A percentile compares a stretch with the other conserved stretches of the same genome.
Conservation (phyloP, 1,284 basidiomycete species). For the Cutaneotrichosporon sp. region DNA sequence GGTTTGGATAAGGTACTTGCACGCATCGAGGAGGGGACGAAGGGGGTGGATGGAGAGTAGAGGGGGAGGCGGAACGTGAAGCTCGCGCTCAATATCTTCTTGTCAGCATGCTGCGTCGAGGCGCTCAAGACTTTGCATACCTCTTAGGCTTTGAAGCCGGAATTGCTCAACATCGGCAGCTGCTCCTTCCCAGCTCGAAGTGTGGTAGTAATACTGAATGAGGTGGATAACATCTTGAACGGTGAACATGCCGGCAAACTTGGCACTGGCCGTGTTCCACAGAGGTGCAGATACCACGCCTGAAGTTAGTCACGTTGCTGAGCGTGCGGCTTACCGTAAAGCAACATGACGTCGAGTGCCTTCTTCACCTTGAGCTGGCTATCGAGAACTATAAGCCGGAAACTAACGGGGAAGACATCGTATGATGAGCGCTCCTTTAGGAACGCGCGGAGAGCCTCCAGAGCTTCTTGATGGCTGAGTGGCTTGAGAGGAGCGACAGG, state of each 20-base stretch:
- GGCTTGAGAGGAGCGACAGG: constrained; percentile 29
- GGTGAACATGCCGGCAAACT: constrained; percentile 90
- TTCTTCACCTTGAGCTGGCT: constrained; percentile 90
- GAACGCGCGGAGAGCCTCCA: constrained; percentile 72
- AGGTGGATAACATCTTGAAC: constrained; percentile 93
- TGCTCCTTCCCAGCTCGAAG: constrained; percentile 78
- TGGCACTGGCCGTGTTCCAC: constrained; percentile 90
- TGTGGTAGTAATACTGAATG: constrained; percentile 91
- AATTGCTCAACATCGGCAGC: constrained; percentile 92
- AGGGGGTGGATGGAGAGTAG: constrained; percentile 83
- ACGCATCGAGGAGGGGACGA: constrained; percentile 83
- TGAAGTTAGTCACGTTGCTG: constrained; percentile 38
- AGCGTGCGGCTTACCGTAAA: constrained; percentile 73
- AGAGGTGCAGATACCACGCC: constrained; percentile 96
- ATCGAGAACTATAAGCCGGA: constrained; percentile 93
- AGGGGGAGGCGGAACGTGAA: constrained; percentile 89
- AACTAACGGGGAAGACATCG: constrained; percentile 94
- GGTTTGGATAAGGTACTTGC: constrained; percentile 85
- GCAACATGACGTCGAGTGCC: constrained; percentile 78
- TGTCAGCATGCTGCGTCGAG: not conserved
- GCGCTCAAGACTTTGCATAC: constrained; percentile 58
- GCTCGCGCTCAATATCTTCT: constrained; percentile 84
- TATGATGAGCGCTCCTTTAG: constrained; percentile 82
- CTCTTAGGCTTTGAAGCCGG: constrained; percentile 77
- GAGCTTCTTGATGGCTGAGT: constrained; percentile 61